Evolutionary conservation across 208 protist species (phyloP).

Genomic region (Acanthamoeba triangularis): DNA sequence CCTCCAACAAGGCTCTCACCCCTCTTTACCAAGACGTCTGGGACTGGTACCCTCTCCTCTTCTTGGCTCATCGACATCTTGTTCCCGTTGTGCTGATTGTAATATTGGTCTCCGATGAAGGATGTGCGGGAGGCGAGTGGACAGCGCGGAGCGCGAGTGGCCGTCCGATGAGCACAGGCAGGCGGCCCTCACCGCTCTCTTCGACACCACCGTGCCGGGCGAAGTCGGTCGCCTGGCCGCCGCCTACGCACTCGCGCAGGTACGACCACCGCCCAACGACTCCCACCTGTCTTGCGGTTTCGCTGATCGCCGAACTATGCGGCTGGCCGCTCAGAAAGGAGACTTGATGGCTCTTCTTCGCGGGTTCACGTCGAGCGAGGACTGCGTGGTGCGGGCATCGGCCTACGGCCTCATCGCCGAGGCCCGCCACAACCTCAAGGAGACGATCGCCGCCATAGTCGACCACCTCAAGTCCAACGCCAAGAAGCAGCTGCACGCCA

Average conservation of each 20-base stretch:
- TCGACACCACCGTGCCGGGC: neutral
- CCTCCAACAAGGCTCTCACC: neutral
- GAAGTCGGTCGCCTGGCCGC: neutral
- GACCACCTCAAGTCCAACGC: neutral
- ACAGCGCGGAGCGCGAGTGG: neutral
- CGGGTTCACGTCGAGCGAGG: neutral
- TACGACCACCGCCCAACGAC: neutral
- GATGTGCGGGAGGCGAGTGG: slow-evolving; percentile 13
- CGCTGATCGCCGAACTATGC: neutral
- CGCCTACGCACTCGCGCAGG: neutral
- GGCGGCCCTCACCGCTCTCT: neutral
- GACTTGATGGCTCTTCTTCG: neutral
- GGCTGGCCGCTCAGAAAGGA: neutral
- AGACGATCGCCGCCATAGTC: neutral
- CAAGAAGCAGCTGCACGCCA: neutral
- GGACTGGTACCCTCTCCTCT: neutral
- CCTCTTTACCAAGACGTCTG: slow-evolving; percentile 25
- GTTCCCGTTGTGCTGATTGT: neutral
- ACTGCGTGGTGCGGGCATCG: neutral
- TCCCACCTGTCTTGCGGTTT: neutral
- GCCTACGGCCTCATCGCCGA: slow-evolving; percentile 22
- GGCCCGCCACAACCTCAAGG: neutral
- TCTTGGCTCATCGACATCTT: neutral
- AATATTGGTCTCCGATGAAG: neutral
- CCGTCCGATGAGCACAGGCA: neutral